A percentile compares a stretch with the other conserved stretches of the same genome.
Evolutionary conservation across 2,329 filamentous ascomycete genomes (phyloP).

Genomic region (Nigrograna mackinnonii): DNA sequence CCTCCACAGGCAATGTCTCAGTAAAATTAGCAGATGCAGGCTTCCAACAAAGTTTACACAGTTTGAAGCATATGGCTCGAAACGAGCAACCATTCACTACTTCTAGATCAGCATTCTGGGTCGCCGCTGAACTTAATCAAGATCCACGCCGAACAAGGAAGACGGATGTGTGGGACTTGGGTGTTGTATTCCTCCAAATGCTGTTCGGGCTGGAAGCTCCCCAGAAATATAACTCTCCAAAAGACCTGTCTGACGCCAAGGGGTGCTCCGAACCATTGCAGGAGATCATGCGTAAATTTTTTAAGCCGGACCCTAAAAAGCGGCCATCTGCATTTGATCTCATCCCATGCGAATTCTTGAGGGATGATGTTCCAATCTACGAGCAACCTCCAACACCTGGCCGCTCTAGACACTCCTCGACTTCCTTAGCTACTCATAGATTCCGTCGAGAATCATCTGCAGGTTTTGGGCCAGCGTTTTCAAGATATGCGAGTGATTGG

Average conservation of each 20-base stretch:
- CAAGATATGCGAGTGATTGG: conserved; percentile 87
- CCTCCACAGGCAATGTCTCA: conserved; percentile 65
- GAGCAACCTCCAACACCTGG: conserved; percentile 34
- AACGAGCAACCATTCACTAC: conserved; percentile 58
- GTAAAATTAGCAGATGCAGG: conserved; percentile 76
- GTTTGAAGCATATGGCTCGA: conserved; percentile 58
- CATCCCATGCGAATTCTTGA: conserved; percentile 60
- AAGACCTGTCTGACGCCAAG: conserved; percentile 70
- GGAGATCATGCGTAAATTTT: conserved; percentile 81
- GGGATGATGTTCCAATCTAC: conserved; percentile 52
- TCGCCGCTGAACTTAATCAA: conserved; percentile 75
- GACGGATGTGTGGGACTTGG: conserved; percentile 94
- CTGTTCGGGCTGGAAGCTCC: conserved; percentile 81
- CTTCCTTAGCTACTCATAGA: conserved; percentile 34
- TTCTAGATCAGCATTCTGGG: conserved; percentile 79
- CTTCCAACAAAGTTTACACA: conserved; percentile 70
- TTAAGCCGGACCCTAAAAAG: conserved; percentile 82
- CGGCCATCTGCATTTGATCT: conserved; percentile 80
- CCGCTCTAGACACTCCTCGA: conserved; percentile 40
- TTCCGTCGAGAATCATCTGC: conserved; percentile 40
- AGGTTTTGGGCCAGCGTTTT: conserved; percentile 51
- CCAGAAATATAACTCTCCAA: conserved; percentile 78
- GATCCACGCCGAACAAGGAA: conserved; percentile 66
- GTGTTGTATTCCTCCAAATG: conserved; percentile 91
- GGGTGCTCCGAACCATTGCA: conserved; percentile 74